phyloP scores from a whole-genome alignment of 2,329 filamentous ascomycete genomes.

The Cladophialophora exuberans region DNA sequence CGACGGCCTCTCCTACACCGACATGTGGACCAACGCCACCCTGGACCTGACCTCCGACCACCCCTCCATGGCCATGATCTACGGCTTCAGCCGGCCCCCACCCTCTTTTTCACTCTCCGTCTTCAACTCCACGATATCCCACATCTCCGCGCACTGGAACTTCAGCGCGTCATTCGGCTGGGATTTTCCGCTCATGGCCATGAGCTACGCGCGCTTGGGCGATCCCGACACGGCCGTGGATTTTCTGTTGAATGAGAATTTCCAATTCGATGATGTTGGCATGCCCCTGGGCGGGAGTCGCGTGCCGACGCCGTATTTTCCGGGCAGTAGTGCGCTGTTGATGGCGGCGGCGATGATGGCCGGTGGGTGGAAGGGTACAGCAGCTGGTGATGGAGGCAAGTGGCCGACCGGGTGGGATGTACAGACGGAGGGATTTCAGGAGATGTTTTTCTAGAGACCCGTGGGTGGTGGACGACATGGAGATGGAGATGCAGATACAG shows the following conservation, averaged over 20 bases:
- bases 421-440: conserved; percentile 52
- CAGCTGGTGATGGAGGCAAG: conserved; percentile 49
- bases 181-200: conserved; percentile 30
- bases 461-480: too few relatives aligned
- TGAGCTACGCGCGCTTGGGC: conserved; percentile 49
- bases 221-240: conserved; percentile 47
- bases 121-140: conserved; percentile 38
- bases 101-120: conserved; percentile 43
- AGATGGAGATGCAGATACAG: too few relatives aligned
- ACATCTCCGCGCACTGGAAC: background rate
- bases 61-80: conserved; percentile 51
- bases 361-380: conserved; percentile 58
- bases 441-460: conserved; percentile 10
- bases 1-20: conserved; percentile 52
- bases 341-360: conserved; percentile 61
- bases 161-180: conserved; percentile 4
- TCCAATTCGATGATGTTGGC: conserved; percentile 60
- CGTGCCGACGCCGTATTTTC: conserved; percentile 63
- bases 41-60: conserved; percentile 46
- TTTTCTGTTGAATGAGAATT: conserved; percentile 54
- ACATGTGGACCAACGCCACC: conserved; percentile 47
- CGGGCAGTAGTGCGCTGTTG: conserved; percentile 54
- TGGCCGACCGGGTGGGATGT: conserved; percentile 56
- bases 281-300: conserved; percentile 57
- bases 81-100: conserved; percentile 49